Evolutionary conservation across 1,284 basidiomycete genomes (phyloP), one percentile per base, ranked within the genome.

Genomic region (Boletellus sp.): DNA sequence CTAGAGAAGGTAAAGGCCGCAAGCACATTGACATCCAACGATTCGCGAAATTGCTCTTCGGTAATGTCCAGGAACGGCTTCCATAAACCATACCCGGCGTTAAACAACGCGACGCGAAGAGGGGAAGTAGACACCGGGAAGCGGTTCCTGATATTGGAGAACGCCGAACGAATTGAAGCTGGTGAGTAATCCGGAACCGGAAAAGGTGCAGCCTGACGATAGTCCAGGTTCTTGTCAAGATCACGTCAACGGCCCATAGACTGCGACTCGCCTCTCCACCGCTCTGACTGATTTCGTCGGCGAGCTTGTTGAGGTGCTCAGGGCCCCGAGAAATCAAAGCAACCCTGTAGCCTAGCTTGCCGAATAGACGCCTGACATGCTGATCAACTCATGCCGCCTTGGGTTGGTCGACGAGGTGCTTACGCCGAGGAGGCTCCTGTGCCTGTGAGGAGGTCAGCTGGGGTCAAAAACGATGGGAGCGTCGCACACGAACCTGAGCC

Each of bases 31-130:
- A 73, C 68, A 49, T 86, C 73, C 16, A 81, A 62, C 21, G 70
- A 67, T 11, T 68, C 62, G 46, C 76, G 71, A 22, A 87, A 58
- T 40, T 89, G 83, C 49, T 80, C 72, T 21, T 81, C 78, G 0
- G 82, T 86, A 24, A 85, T 63, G 16, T 86, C 76, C 22, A 91
- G 68, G 76, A 91, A 91, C 1, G 74, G 72, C 67, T 88, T 88
- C 74, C 78, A 86, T 6, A 82, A 67, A 6, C 74, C 77, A 36
- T 75, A 65, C 1, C 73, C 83, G 0, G 75, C 78, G 62, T 91
- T 91, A 71, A 77, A 91, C 18, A 91, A 62, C 1, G 84, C 87
- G 5, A 76, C 85, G 21, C 82, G 80, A 44, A 90, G 75, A 35
- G 74, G 74, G 33, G 78, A 73, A 28, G 72, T 67, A 21, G 58